Conservation (phyloP, 306 rosid genomes). For the Aeschynomene evenia region DNA sequence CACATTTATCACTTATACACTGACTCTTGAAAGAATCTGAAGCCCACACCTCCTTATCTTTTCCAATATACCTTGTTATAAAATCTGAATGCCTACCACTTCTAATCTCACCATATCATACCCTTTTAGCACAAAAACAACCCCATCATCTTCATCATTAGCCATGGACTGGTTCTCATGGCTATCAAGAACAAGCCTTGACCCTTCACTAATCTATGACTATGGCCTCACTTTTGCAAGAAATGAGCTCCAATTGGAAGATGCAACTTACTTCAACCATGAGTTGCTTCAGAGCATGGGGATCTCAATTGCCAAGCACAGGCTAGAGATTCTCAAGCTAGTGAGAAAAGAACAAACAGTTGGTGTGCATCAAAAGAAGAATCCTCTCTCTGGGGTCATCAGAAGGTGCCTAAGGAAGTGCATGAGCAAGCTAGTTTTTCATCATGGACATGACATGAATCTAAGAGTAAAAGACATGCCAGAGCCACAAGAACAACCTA, state of each 20-base stretch:
- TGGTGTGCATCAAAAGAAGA: constrained; percentile 18
- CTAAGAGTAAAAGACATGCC: not conserved
- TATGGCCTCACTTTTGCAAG: constrained; percentile 72
- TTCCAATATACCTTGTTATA: too few species aligned
- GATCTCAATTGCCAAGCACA: constrained; percentile 77
- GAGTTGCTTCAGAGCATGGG: constrained; percentile 92
- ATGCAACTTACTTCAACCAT: constrained; percentile 69
- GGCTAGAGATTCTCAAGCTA: constrained; percentile 85
- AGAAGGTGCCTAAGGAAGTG: constrained; percentile 59
- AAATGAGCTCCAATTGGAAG: constrained; percentile 62
- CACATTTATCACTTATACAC: constrained; percentile 42
- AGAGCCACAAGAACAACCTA: not conserved
- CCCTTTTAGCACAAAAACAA: constrained; percentile 11
- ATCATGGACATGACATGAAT: constrained; percentile 17
- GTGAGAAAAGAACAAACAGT: constrained; percentile 45
- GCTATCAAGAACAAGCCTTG: constrained; percentile 75
- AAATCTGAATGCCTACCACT: constrained; percentile 18
- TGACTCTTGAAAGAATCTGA: not conserved
- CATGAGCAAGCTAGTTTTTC: constrained; percentile 37
- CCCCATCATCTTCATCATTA: constrained; percentile 1
- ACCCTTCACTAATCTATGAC: constrained; percentile 63
- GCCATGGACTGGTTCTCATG: constrained; percentile 97
- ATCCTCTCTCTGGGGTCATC: constrained; percentile 42
- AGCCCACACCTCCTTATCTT: constrained; percentile 35
- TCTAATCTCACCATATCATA: constrained; percentile 22